Conservation (phyloP, 805 yeast genomes). For the Candida montana region DNA sequence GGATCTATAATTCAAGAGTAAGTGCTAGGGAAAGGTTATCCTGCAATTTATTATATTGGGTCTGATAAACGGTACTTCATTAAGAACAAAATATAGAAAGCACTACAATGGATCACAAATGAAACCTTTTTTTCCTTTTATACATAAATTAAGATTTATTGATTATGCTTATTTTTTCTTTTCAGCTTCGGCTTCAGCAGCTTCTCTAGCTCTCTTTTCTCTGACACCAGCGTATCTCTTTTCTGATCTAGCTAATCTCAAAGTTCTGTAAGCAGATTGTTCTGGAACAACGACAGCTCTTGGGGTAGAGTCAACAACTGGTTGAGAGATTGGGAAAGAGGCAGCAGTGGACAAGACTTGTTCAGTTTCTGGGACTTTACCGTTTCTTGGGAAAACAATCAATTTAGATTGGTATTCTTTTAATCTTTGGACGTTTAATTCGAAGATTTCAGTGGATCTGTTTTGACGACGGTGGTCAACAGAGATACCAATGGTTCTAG, state of each 20-base stretch:
- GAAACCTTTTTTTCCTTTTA: conserved; percentile 16
- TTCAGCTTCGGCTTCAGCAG: conserved; percentile 99
- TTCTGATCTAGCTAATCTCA: conserved; percentile 91
- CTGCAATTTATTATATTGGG: too few species aligned
- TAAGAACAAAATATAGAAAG: too few species aligned
- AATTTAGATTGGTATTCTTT: conserved; percentile 94
- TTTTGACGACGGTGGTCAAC: conserved; percentile 99
- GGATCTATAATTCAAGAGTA: too few species aligned
- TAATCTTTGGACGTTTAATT: conserved; percentile 92
- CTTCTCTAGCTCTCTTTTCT: conserved; percentile 95
- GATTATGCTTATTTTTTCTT: conserved; percentile 73
- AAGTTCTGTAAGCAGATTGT: conserved; percentile 84
- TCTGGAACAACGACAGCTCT: conserved; percentile 76
- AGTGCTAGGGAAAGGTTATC: too few species aligned
- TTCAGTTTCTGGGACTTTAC: conserved; percentile 71
- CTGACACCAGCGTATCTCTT: conserved; percentile 93
- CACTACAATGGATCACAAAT: conserved; percentile 7
- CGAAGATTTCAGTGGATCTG: conserved; percentile 94
- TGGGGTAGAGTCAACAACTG: conserved; percentile 65
- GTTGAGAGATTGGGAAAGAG: conserved; percentile 88
- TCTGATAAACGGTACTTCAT: too few species aligned
- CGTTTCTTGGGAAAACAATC: conserved; percentile 93
- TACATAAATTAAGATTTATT: conserved; percentile 19
- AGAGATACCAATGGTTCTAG: conserved; percentile 97
- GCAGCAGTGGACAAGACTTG: conserved; percentile 73